These are phyloP conservation scores for Penicillium sp. DNA, from an alignment of 2,329 filamentous ascomycete genomes.

Conservation along the genomic window DNA sequence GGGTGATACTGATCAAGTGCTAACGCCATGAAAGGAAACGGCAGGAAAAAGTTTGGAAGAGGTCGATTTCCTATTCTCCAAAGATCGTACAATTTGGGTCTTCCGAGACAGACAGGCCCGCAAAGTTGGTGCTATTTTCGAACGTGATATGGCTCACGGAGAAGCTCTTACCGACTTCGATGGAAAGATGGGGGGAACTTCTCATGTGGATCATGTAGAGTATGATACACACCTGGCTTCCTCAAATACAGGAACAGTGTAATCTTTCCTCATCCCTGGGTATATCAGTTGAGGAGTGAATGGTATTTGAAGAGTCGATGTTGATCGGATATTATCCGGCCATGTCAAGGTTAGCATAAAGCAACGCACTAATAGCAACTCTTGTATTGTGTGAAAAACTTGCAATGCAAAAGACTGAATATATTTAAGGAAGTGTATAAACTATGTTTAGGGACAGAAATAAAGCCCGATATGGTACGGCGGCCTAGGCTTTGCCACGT, in stretches of 20 bases:
- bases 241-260: background rate
- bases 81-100: constrained; percentile 21
- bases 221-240: background rate
- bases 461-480: no score
- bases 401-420: no score
- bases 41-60: constrained; percentile 25
- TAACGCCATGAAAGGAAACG: constrained; percentile 17
- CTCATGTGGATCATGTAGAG: constrained; percentile 44
- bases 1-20: background rate
- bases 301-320: background rate
- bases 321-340: no score
- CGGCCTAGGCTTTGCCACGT: no score
- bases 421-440: no score
- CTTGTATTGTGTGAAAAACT: no score
- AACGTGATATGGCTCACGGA: constrained; percentile 23
- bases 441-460: no score
- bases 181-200: background rate
- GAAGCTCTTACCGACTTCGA: constrained; percentile 38
- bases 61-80: constrained; percentile 23
- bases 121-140: constrained; percentile 25
- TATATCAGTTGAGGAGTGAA: background rate
- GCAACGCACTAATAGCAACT: no score
- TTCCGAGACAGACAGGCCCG: constrained; percentile 20
- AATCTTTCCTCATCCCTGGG: background rate
- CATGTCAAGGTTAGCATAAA: no score